phyloP scores from a whole-genome alignment of 805 yeast genomes.

The Wickerhamiella lipophila region DNA sequence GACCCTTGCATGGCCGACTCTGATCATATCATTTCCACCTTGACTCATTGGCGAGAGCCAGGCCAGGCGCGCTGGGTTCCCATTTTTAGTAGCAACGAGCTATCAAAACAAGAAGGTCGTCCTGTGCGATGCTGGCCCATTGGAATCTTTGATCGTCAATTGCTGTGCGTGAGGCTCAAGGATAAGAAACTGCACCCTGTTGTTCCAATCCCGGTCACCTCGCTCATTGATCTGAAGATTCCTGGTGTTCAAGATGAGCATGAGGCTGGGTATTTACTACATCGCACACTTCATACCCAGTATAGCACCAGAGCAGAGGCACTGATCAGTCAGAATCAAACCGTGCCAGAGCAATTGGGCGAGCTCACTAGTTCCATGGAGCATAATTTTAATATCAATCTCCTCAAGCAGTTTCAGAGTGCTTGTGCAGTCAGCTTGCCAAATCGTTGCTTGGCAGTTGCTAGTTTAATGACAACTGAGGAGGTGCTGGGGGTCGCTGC shows the following conservation, averaged over 20 bases:
- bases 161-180: slow-evolving; percentile 63
- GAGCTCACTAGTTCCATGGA: slow-evolving; percentile 44
- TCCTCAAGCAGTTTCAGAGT: slow-evolving; percentile 61
- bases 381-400: slow-evolving; percentile 55
- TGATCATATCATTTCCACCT: slow-evolving; percentile 56
- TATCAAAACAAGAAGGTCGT: slow-evolving; percentile 35
- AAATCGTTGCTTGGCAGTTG: slow-evolving; percentile 58
- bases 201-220: slow-evolving; percentile 73
- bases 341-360: slow-evolving; percentile 24
- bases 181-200: slow-evolving; percentile 54
- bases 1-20: slow-evolving; percentile 84
- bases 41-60: slow-evolving; percentile 67
- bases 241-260: slow-evolving; percentile 36
- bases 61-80: slow-evolving; percentile 82
- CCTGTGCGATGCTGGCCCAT: slow-evolving; percentile 77
- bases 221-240: slow-evolving; percentile 57
- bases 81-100: slow-evolving; percentile 45
- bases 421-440: slow-evolving; percentile 57
- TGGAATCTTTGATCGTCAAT: slow-evolving; percentile 51
- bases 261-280: slow-evolving; percentile 23
- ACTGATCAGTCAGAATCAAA: neutral
- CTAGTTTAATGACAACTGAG: slow-evolving; percentile 55
- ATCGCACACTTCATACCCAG: slow-evolving; percentile 20
- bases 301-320: slow-evolving; percentile 20
- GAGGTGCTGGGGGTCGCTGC: slow-evolving; percentile 74